A percentile compares a stretch with the other conserved stretches of the same genome.
Conservation (phyloP, 2,329 filamentous ascomycete species). For the Xylaria sp. region DNA sequence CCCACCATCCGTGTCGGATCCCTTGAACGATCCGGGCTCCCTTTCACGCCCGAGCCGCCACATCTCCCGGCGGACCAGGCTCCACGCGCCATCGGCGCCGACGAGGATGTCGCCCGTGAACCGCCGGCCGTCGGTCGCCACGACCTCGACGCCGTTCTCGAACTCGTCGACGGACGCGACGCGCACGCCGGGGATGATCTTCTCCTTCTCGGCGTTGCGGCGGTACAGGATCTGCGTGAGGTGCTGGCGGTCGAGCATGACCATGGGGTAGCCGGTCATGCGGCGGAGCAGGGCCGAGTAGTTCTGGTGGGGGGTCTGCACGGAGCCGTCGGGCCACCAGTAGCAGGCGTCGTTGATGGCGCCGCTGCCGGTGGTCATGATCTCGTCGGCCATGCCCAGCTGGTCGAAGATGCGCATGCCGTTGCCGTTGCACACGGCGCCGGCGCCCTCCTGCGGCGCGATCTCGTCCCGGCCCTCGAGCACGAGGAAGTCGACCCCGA, state of each 20-base stretch:
- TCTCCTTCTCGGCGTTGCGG: too few relatives aligned
- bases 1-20: neutral
- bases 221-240: constrained; percentile 26
- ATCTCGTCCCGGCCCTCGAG: constrained; percentile 42
- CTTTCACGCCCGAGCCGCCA: neutral
- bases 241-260: constrained; percentile 26
- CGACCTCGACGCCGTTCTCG: constrained; percentile 7
- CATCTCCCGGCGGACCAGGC: constrained; percentile 8
- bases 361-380: constrained; percentile 18
- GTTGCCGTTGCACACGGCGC: constrained; percentile 43
- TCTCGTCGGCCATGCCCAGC: constrained; percentile 40
- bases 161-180: constrained; percentile 17
- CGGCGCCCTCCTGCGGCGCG: constrained; percentile 44
- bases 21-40: neutral
- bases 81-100: constrained; percentile 22
- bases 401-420: constrained; percentile 46
- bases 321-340: constrained; percentile 11
- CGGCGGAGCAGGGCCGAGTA: neutral
- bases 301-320: constrained; percentile 3
- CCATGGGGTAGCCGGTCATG: constrained; percentile 18
- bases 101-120: constrained; percentile 19
- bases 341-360: constrained; percentile 4
- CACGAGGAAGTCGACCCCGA: constrained; percentile 47
- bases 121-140: constrained; percentile 2
- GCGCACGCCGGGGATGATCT: constrained; percentile 21